Conservation (phyloP, 345 rosid genomes). For the Boechera stricta region DNA sequence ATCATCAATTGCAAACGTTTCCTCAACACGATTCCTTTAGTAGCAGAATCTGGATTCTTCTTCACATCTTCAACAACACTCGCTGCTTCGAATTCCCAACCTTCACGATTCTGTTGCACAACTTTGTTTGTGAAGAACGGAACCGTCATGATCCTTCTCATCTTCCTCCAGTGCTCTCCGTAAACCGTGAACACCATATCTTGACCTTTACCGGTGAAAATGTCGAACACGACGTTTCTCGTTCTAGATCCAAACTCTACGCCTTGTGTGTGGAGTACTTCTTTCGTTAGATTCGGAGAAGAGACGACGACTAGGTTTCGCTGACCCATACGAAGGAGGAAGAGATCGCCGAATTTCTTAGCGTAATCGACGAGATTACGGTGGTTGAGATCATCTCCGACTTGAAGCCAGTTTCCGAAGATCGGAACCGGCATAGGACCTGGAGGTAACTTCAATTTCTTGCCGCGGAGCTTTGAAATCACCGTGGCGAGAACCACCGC, state of each 20-base stretch:
- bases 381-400: slow-evolving; percentile 96
- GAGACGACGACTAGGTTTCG: slow-evolving; percentile 91
- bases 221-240: slow-evolving; percentile 92
- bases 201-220: slow-evolving; percentile 96
- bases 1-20: slow-evolving; percentile 86
- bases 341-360: slow-evolving; percentile 68
- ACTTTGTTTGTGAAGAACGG: slow-evolving; percentile 97
- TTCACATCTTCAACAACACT: slow-evolving; percentile 73
- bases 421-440: slow-evolving; percentile 89
- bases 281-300: slow-evolving; percentile 84
- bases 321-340: slow-evolving; percentile 87
- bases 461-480: slow-evolving; percentile 86
- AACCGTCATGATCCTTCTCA: slow-evolving; percentile 98
- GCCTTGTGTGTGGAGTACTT: slow-evolving; percentile 91
- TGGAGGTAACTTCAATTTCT: slow-evolving; percentile 83
- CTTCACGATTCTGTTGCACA: slow-evolving; percentile 70
- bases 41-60: slow-evolving; percentile 77
- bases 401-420: slow-evolving; percentile 99
- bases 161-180: slow-evolving; percentile 99
- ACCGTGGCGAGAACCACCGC: slow-evolving; percentile 68
- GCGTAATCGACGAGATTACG: slow-evolving; percentile 83
- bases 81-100: slow-evolving; percentile 84
- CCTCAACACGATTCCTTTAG: slow-evolving; percentile 73
- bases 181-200: slow-evolving; percentile 99
- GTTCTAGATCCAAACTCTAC: slow-evolving; percentile 96